A percentile compares a stretch with the other conserved stretches of the same genome.
phyloP scores from a whole-genome alignment of 129 eudicot genomes.

The Artemisia tridentata region DNA sequence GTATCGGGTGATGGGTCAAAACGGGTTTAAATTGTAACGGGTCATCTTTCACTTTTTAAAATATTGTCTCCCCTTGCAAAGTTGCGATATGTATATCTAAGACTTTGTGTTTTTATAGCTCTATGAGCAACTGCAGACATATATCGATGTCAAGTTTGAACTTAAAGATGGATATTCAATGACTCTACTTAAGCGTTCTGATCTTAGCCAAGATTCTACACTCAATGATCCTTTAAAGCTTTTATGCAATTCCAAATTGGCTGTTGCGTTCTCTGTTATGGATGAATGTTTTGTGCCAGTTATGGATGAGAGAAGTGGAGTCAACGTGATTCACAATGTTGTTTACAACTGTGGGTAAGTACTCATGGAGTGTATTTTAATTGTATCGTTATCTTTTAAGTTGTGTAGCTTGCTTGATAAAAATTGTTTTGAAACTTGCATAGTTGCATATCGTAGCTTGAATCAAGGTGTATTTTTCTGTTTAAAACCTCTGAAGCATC shows the following conservation, averaged over 20 bases:
- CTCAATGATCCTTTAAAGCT: conserved; percentile 37
- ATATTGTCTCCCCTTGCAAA: not conserved
- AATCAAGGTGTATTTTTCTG: too few species aligned
- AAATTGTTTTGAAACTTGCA: not conserved
- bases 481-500: too few species aligned
- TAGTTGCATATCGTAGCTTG: too few species aligned
- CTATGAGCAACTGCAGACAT: conserved; percentile 46
- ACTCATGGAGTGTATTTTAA: not conserved
- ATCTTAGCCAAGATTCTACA: conserved; percentile 35
- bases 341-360: conserved; percentile 91
- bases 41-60: not conserved
- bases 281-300: conserved; percentile 92
- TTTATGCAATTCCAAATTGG: conserved; percentile 80
- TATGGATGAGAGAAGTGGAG: conserved; percentile 74
- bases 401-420: not conserved
- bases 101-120: conserved; percentile 45
- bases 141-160: conserved; percentile 63
- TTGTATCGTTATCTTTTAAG: not conserved
- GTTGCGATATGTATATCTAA: conserved; percentile 13
- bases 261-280: conserved; percentile 78
- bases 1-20: too few species aligned
- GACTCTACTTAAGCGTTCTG: conserved; percentile 62
- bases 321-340: conserved; percentile 62
- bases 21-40: not conserved
- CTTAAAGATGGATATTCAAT: conserved; percentile 80